Base-by-base conservation (phyloP, 768 basidiomycete species). In the Sporobolomyces roseus region DNA sequence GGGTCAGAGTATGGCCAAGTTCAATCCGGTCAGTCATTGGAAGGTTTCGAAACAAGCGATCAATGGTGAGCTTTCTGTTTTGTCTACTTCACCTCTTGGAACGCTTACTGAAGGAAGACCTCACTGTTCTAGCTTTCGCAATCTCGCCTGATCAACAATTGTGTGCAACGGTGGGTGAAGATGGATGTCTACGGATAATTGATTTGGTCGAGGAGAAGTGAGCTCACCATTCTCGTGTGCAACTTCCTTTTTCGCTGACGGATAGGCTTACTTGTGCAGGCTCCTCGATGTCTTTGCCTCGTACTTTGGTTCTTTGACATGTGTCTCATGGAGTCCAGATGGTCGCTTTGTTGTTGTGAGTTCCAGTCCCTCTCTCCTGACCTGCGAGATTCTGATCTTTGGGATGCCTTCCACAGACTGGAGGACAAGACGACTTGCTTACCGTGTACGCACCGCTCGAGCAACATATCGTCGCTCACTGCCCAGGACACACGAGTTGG, bases 401-500 rank as follows among this genome's bases (percentile, higher is more conserved):
- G 41, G 0, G n/a, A 19, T 19, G 7, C 12, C 13, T 9, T 13
- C 4, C 61, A 21, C 74, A 93, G 90, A 91, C 91, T 2, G 96
- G 93, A 17, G 96, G 96, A 0, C 93, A 99, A 81, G 96, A 99
- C 76, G 96, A 99, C 76, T 83, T 98, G 14, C 80, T 96, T 62
- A 94, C 93, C 6, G 89, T 99, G 67, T 91, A 91, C 78, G 93
- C 93, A 0, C 92, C 93, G 1, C 89, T 88, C 84, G 96, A 98
- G 77, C 88, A 91, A 77, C 86, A 93, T 4, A 86, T 98, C 9
- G 86, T 99, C 14, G 96, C 96, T 7, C 85, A 93, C 63, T 98
- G 96, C 80, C 93, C 96, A 78, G 96, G 96, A 0, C 96, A 99
- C 77, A 90, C 91, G 0, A 93, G 91, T 3, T 98, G 96, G 76